These are phyloP conservation scores for Urtica urens DNA, from an alignment of 306 rosid species.

Conservation along the genomic window DNA sequence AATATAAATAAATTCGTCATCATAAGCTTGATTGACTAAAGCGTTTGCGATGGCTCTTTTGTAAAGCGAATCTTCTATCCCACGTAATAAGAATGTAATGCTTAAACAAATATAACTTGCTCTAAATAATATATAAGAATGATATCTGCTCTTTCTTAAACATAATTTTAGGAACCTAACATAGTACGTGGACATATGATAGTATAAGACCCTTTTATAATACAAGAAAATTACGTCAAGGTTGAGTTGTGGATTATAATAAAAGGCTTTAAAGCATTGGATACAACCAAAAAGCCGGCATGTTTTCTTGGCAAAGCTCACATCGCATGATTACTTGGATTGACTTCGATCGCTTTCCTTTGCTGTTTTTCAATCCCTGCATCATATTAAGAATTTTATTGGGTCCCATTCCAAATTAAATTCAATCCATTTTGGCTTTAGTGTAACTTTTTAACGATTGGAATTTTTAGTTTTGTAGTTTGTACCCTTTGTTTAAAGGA, in stretches of 20 bases:
- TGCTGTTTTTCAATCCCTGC: conserved; percentile 27
- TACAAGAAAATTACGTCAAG: conserved; percentile 14
- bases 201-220: neutral
- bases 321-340: conserved; percentile 37
- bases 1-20: conserved; percentile 3
- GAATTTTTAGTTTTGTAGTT: neutral
- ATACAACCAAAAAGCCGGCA: conserved; percentile 36
- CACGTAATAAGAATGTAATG: conserved; percentile 1
- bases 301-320: conserved; percentile 14
- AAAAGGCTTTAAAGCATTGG: neutral
- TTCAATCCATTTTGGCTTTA: too few relatives aligned
- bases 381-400: conserved; percentile 21
- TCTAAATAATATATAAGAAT: neutral
- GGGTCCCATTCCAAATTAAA: conserved; percentile 11
- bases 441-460: conserved; percentile 6
- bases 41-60: conserved; percentile 10
- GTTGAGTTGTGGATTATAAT: conserved; percentile 2
- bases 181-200: conserved; percentile 9
- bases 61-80: conserved; percentile 1
- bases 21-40: conserved; percentile 12
- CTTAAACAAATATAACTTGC: neutral
- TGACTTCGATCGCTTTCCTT: conserved; percentile 37
- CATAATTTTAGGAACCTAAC: neutral
- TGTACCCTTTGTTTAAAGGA: neutral
- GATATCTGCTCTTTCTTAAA: neutral